Percentiles rank a stretch among this genome's conserved stretches.
These are phyloP conservation scores for Nemania serpens DNA, from an alignment of 2,329 filamentous ascomycete species.

Conservation along the genomic window DNA sequence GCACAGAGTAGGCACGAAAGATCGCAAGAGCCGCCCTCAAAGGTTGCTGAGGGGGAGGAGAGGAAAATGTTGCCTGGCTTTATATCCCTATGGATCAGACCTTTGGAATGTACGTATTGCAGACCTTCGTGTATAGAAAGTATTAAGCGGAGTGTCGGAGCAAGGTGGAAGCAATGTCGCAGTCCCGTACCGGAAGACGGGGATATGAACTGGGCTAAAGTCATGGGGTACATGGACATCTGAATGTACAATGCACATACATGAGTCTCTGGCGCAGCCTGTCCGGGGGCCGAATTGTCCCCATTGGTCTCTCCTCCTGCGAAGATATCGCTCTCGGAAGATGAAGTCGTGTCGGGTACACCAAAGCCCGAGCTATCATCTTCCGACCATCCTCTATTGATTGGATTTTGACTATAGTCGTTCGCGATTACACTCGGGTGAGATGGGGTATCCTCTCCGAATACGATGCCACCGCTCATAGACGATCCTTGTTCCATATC, in stretches of 20 bases:
- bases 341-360: slow-evolving; percentile 32
- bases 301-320: slow-evolving; percentile 38
- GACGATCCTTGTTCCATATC: slow-evolving; percentile 17
- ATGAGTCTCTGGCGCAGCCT: slow-evolving; percentile 32
- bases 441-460: slow-evolving; percentile 33
- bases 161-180: slow-evolving; percentile 65
- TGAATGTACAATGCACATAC: slow-evolving; percentile 66
- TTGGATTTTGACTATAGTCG: neutral
- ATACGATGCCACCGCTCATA: slow-evolving; percentile 28
- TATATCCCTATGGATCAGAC: slow-evolving; percentile 67
- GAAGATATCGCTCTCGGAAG: slow-evolving; percentile 37
- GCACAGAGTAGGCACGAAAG: slow-evolving; percentile 34
- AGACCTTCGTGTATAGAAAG: slow-evolving; percentile 63
- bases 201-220: slow-evolving; percentile 55
- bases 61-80: slow-evolving; percentile 72
- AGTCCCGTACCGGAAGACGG: slow-evolving; percentile 23
- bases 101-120: slow-evolving; percentile 64
- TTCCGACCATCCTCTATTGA: slow-evolving; percentile 42
- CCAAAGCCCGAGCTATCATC: slow-evolving; percentile 41
- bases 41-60: slow-evolving; percentile 46
- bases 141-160: slow-evolving; percentile 61
- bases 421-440: neutral
- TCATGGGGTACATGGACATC: slow-evolving; percentile 69
- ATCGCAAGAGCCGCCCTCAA: slow-evolving; percentile 37
- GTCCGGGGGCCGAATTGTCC: slow-evolving; percentile 40